Evolutionary conservation across 2,329 filamentous ascomycete species (phyloP).

Genomic region (Leptoxyphium fumago): DNA sequence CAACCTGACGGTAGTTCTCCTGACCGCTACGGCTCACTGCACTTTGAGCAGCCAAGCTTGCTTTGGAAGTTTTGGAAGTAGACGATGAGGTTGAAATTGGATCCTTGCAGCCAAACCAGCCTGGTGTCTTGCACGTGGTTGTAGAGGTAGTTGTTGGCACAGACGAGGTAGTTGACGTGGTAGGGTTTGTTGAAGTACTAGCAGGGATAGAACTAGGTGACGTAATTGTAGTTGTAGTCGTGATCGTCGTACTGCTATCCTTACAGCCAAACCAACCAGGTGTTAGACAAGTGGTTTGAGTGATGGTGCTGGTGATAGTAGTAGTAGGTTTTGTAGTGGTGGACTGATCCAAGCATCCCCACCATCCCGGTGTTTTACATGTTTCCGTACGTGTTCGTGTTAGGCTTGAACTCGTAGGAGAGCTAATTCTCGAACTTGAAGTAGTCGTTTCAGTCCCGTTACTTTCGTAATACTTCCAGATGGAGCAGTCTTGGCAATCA

Average conservation of each 20-base stretch:
- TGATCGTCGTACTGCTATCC: conserved; percentile 26
- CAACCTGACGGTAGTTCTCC: too few relatives aligned
- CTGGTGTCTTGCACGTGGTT: conserved; percentile 45
- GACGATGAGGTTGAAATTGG: conserved; percentile 26
- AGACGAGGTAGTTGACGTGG: conserved; percentile 25
- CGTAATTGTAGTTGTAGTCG: conserved; percentile 21
- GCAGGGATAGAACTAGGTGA: conserved; percentile 31
- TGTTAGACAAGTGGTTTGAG: conserved; percentile 19
- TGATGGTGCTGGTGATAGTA: conserved; percentile 25
- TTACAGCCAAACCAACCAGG: conserved; percentile 12
- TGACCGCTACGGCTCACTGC: too few relatives aligned
- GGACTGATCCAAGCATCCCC: conserved; percentile 49
- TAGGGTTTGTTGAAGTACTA: conserved; percentile 21
- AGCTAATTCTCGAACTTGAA: conserved; percentile 37
- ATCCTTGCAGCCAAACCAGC: conserved; percentile 54
- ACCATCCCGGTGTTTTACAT: conserved; percentile 87
- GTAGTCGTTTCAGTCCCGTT: conserved; percentile 70
- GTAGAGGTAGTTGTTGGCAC: conserved; percentile 26
- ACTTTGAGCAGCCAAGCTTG: conserved; percentile 9
- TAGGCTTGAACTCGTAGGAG: conserved; percentile 34
- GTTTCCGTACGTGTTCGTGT: conserved; percentile 64
- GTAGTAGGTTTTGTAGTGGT: conserved; percentile 2
- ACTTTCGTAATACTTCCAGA: conserved; percentile 91
- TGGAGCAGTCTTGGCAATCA: conserved; percentile 72
- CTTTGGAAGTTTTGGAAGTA: conserved; percentile 12